Evolutionary conservation across 495 filamentous ascomycete species (phyloP).

Genomic region (Podospora pseudocomata): DNA sequence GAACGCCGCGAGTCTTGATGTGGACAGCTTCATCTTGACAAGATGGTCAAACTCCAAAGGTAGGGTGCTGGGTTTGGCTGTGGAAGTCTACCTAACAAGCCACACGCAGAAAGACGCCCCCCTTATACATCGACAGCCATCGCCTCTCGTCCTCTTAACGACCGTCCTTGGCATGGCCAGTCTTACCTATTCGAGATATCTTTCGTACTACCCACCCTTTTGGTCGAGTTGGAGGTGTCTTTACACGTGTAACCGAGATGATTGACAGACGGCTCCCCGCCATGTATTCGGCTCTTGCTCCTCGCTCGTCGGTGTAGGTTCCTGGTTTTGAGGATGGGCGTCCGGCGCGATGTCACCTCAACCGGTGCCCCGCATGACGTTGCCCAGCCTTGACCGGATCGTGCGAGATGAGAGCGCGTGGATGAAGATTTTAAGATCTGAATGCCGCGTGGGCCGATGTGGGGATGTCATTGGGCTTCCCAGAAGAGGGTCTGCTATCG

Average conservation of each 20-base stretch:
- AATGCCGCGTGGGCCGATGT: neutral
- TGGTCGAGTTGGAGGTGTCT: neutral
- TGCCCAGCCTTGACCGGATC: constrained; percentile 9
- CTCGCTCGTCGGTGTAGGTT: neutral
- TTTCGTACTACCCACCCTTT: neutral
- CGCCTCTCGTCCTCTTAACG: neutral
- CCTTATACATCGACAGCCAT: neutral
- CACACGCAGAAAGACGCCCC: neutral
- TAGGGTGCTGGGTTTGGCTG: no score
- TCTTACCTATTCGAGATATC: neutral
- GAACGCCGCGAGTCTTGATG: neutral
- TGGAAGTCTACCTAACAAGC: neutral
- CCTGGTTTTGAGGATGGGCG: constrained; percentile 1
- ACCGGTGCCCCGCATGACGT: constrained; percentile 2
- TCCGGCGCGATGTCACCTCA: constrained; percentile 18
- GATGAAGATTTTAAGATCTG: neutral
- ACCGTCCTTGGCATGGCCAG: neutral
- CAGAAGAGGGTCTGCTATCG: neutral
- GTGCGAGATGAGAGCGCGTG: neutral
- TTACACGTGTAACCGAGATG: neutral
- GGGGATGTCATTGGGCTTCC: neutral
- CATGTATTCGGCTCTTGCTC: neutral
- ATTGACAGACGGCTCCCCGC: neutral
- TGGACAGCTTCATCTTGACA: neutral
- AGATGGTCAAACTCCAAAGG: neutral